phyloP scores from a whole-genome alignment of 352 stramenopile species.

The Thraustotheca clavata region DNA sequence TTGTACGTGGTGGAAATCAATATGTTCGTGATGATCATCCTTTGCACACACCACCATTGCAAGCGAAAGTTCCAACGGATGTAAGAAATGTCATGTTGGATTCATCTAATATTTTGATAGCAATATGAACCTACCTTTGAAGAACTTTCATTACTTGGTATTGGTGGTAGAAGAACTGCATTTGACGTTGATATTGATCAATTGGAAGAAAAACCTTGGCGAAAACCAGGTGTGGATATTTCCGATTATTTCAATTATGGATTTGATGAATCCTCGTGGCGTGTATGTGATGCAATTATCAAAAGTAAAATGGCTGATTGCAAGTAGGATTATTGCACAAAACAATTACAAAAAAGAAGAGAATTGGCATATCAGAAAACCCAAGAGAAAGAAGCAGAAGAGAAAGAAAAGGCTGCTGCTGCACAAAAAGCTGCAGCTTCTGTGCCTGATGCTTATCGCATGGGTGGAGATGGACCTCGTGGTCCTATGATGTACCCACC shows the following conservation, averaged over 20 bases:
- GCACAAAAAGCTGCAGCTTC: not conserved
- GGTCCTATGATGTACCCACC: not conserved
- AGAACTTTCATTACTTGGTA: conserved; percentile 53
- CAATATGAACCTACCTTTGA: conserved; percentile 34
- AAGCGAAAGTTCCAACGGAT: not conserved
- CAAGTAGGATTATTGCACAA: conserved; percentile 62
- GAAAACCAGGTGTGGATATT: conserved; percentile 86
- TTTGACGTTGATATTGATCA: conserved; percentile 91
- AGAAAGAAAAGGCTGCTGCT: conserved; percentile 16
- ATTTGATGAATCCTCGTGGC: conserved; percentile 85
- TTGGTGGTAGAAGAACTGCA: conserved; percentile 70
- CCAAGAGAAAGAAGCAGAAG: conserved; percentile 56
- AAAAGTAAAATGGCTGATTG: not conserved
- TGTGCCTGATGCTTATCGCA: not conserved
- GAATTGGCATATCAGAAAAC: conserved; percentile 67
- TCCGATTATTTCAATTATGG: conserved; percentile 93
- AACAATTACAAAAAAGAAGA: conserved; percentile 58
- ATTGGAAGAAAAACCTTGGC: conserved; percentile 87
- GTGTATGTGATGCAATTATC: conserved; percentile 25
- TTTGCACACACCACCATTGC: not conserved
- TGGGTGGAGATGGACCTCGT: not conserved
- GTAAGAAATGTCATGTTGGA: not conserved
- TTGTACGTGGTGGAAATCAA: conserved; percentile 59
- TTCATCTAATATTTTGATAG: not conserved
- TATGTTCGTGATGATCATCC: conserved; percentile 44